Conservation (phyloP, 1,139 yeast genomes). For the Arxiozyma bovina region DNA sequence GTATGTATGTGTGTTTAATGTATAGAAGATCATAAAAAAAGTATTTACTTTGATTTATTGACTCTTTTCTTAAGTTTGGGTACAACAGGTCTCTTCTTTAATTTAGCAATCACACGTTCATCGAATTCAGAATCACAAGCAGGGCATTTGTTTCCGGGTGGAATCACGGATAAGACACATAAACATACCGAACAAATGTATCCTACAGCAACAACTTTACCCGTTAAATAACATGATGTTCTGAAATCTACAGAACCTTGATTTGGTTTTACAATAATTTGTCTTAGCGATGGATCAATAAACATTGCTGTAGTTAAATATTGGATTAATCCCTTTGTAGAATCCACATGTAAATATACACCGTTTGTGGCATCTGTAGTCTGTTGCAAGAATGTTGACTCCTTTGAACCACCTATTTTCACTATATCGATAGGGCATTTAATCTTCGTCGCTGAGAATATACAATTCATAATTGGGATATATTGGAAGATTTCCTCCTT, state of each 20-base stretch:
- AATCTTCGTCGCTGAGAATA: constrained; percentile 92
- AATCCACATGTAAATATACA: constrained; percentile 65
- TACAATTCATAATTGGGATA: constrained; percentile 90
- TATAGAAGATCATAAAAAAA: not conserved
- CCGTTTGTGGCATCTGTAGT: constrained; percentile 96
- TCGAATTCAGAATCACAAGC: constrained; percentile 60
- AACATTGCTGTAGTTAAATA: constrained; percentile 43
- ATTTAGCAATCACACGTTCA: constrained; percentile 46
- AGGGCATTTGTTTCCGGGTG: constrained; percentile 48
- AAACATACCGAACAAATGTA: constrained; percentile 93
- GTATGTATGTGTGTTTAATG: not conserved
- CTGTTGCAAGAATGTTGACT: constrained; percentile 84
- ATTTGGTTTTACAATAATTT: constrained; percentile 70
- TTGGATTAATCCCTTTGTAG: constrained; percentile 73
- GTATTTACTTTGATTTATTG: not conserved
- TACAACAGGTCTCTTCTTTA: constrained; percentile 36
- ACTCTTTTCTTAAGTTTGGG: constrained; percentile 15
- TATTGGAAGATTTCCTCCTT: constrained; percentile 76
- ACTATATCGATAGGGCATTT: constrained; percentile 85
- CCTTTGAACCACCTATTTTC: constrained; percentile 52
- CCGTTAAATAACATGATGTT: constrained; percentile 89
- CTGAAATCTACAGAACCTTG: constrained; percentile 83
- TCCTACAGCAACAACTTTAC: constrained; percentile 83
- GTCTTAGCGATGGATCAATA: constrained; percentile 74
- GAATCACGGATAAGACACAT: constrained; percentile 52